phyloP scores from a whole-genome alignment of 164 flowering plant genomes.

The Chimonanthus salicifolius region DNA sequence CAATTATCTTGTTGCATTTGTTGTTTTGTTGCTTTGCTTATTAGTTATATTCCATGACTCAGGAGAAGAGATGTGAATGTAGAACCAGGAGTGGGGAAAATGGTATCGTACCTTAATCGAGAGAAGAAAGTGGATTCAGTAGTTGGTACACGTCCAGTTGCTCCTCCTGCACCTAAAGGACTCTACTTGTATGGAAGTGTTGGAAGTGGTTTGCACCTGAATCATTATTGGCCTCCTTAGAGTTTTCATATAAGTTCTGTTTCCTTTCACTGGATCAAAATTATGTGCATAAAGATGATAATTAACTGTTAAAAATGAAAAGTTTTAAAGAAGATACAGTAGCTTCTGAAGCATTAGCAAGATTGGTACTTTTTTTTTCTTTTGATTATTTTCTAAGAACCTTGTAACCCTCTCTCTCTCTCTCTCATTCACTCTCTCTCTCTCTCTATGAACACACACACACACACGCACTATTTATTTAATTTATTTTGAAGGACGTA shows the following conservation, averaged over 20 bases:
- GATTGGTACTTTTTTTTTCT: background rate
- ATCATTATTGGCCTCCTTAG: no score
- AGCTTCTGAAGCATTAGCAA: background rate
- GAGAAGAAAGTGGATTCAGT: conserved; percentile 78
- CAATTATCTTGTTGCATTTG: background rate
- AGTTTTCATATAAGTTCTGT: no score
- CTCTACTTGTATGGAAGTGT: conserved; percentile 87
- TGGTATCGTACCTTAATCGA: conserved; percentile 91
- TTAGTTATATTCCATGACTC: conserved; percentile 12
- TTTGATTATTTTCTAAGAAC: background rate
- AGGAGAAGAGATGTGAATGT: conserved; percentile 45
- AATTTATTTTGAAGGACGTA: background rate
- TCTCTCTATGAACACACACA: no score
- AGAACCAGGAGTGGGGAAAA: conserved; percentile 93
- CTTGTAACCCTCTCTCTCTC: background rate
- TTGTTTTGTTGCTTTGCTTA: conserved; percentile 7
- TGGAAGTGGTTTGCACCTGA: conserved; percentile 67
- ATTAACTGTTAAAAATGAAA: background rate
- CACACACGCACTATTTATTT: no score
- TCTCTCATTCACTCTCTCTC: background rate
- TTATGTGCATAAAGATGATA: no score
- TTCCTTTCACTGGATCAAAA: no score
- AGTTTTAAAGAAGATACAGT: background rate
- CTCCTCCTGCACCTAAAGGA: conserved; percentile 93
- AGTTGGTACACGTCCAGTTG: conserved; percentile 71